Base-by-base conservation (phyloP, 352 stramenopile genomes). In the Aphanomyces euteiches region DNA sequence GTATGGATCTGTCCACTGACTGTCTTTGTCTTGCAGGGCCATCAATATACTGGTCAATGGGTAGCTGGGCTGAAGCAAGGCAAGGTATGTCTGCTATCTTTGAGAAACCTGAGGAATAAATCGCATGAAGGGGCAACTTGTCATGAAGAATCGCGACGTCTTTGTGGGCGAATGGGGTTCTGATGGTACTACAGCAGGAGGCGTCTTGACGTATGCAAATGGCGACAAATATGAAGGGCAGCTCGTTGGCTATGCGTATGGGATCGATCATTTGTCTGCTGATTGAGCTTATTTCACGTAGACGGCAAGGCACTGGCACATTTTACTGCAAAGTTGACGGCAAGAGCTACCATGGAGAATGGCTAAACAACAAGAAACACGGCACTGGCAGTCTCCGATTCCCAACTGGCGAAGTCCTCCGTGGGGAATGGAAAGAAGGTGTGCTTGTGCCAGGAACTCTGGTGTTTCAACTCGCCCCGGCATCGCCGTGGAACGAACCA, bases 191-290 rank as follows among this genome's bases (percentile, higher is more conserved):
- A 37, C 43, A n/a, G 54, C 54, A 37, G 39, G 54, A 47, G 87
- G 87, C 34, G 66, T 82, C 0, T 89, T 83, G 13, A 78, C 80
- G 41, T 90, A 88, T 67, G 78, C 79, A 5, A 77, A 78, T 37
- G 82, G 85, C 17, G 77, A 90, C 58, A 75, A 87, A 17, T 93
- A 89, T 56, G 81, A 90, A 15, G 85, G 85, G 0, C 74, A 88
- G 54, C 5, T 61, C 15, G 21, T 41, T 39, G 54, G 15, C 19
- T 2, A 58, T 12, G 21, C 50, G 50, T 58, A 58, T 21, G 50
- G 50, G 8, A 19, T 58, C 21, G 8, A 37, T 19, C 50, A 58
- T 50, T 50, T 50, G 43, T n/a, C n/a, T 28, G 28, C 28, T 28
- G 28, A 28, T 28, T 28, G 28, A 28, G 28, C 28, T 28, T 2